Conservation (phyloP, 2,329 filamentous ascomycete species). For the Scedosporium apiospermum region DNA sequence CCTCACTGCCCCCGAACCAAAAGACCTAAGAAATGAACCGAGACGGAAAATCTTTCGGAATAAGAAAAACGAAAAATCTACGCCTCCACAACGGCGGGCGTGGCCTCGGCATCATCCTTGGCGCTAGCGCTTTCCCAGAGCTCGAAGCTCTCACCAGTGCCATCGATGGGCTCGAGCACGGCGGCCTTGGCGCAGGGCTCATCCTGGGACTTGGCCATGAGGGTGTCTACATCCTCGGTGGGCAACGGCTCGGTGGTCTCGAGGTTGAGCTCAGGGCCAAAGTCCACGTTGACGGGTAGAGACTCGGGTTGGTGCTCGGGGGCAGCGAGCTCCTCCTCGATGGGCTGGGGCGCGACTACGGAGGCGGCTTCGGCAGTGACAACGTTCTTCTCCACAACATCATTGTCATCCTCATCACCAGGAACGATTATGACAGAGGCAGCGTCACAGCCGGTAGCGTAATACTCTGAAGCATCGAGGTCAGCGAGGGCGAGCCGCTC, state of each 20-base stretch:
- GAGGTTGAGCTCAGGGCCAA: constrained; percentile 13
- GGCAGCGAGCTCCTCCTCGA: not conserved
- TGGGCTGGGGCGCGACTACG: not conserved
- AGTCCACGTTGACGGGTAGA: not conserved
- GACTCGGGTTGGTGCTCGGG: not conserved
- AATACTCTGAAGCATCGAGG: constrained; percentile 59
- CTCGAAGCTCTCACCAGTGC: constrained; percentile 52
- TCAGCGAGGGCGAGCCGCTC: constrained; percentile 57
- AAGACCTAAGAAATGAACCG: not conserved
- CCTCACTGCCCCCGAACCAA: not conserved
- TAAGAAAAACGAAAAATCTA: not conserved
- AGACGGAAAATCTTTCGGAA: not conserved
- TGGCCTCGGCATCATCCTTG: constrained; percentile 42
- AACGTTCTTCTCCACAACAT: constrained; percentile 7
- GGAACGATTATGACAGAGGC: constrained; percentile 51
- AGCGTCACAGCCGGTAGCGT: constrained; percentile 55
- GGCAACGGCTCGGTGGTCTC: constrained; percentile 10
- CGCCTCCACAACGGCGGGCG: not conserved
- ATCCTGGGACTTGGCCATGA: constrained; percentile 22
- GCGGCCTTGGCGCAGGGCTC: constrained; percentile 25
- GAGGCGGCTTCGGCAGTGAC: too few relatives aligned
- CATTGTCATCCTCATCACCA: constrained; percentile 45
- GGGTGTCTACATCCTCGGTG: constrained; percentile 21
- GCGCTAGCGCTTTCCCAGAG: constrained; percentile 63
- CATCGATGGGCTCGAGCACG: constrained; percentile 45